Evolutionary conservation across 2,329 filamentous ascomycete species (phyloP), one percentile per base, ranked within the genome.

Genomic region (Scytalidium sp.): DNA sequence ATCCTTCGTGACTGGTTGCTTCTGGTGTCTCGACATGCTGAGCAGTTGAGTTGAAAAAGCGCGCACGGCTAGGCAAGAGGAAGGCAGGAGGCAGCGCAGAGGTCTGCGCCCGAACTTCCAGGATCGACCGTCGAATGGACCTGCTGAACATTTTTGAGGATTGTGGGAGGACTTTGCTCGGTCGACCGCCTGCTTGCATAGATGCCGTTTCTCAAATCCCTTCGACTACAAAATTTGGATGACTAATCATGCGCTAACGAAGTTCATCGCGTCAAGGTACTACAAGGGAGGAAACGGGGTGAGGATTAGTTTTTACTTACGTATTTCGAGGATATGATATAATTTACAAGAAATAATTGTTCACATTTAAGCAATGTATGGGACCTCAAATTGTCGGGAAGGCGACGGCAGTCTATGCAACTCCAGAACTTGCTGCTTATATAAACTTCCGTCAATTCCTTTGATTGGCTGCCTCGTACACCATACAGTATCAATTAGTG

Each of bases 81-180:
- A 78, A 75, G 17, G 72, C 69, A 9, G 77, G 75, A 29, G 78
- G 76, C 6, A 81, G 68, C 17, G 65, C 57, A 36, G 54, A 56
- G 21, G 51, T 52, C 19, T 60, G 50, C 49, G 72, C 68, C 59
- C 79, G 75, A 46, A 84, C 75, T 74, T 85, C 83, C 69, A 83
- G 67, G 43, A 83, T 70, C 69, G 82, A 84, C 73, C 81, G 79
- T 59, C 85, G 74, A 54, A 88, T 70, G 56, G 80, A 75, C 65
- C 81, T 76, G 55, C 56, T 58, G 32, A 64, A 49, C 61, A 63
- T 66, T 41, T n/a, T 50, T 57, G 56, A 53, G 40, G 43, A 13
- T 50, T 47, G 47, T 41, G 25, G 32, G 5, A n/a, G 8, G 11
- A 15, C 13, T 36, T 10, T 36, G 32, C 32, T 36, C 15, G 17